These are phyloP conservation scores for Tylopilus rubrobrunneus DNA, from an alignment of 768 basidiomycete species.

Conservation along the genomic window DNA sequence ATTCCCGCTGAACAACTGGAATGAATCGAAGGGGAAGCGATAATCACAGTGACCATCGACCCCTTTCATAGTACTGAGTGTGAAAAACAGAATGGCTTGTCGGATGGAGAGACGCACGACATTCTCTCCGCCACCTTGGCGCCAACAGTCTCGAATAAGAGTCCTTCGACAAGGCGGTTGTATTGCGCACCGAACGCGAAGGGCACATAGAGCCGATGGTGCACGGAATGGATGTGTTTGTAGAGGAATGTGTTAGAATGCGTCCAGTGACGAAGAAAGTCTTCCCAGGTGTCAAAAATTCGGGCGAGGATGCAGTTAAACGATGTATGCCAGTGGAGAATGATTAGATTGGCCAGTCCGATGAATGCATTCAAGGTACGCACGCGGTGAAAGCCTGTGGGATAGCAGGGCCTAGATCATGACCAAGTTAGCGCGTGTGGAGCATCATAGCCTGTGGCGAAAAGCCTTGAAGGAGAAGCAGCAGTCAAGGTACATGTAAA, in stretches of 20 bases:
- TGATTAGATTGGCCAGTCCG: too few relatives aligned
- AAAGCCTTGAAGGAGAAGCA: too few relatives aligned
- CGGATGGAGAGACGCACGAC: conserved; percentile 67
- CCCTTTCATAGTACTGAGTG: conserved; percentile 82
- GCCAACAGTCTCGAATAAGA: conserved; percentile 83
- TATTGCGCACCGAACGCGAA: conserved; percentile 97
- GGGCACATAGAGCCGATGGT: conserved; percentile 94
- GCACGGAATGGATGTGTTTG: conserved; percentile 87
- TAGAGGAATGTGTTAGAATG: conserved; percentile 90
- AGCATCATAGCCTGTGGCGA: too few relatives aligned
- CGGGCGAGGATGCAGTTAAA: too few relatives aligned
- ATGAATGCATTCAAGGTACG: too few relatives aligned
- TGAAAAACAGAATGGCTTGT: conserved; percentile 82
- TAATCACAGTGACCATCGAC: conserved; percentile 97
- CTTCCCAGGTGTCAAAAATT: conserved; percentile 99
- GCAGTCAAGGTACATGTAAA: too few relatives aligned
- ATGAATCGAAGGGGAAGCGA: conserved; percentile 82
- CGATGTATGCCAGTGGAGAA: too few relatives aligned
- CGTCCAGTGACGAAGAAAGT: conserved; percentile 90
- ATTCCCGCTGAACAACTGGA: conserved; percentile 81
- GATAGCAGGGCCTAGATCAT: too few relatives aligned
- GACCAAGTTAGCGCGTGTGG: too few relatives aligned
- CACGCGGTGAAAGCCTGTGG: too few relatives aligned
- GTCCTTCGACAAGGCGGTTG: conserved; percentile 95
- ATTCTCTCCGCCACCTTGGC: conserved; percentile 71